Conservation (phyloP, 176 grass and related monocot genomes). For the Lolium perenne region DNA sequence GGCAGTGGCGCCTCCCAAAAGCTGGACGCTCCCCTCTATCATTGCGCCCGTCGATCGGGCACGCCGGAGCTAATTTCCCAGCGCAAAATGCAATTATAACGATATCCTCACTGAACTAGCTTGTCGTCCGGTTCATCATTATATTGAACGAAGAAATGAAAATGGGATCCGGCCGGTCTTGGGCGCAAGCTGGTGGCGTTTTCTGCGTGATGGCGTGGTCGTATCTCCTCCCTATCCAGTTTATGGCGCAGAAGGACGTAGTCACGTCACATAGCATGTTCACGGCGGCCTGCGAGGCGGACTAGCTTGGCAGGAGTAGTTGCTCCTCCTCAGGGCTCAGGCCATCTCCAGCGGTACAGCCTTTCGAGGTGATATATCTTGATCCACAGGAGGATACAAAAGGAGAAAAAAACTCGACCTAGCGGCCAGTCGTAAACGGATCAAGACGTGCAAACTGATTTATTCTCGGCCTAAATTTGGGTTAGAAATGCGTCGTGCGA, state of each 20-base stretch:
- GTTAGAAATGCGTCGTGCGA: too few relatives aligned
- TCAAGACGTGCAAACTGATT: too few relatives aligned
- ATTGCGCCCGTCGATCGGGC: neutral
- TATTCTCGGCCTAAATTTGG: too few relatives aligned
- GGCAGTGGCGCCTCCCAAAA: neutral
- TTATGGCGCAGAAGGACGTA: neutral
- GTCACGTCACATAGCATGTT: neutral
- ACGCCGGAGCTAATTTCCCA: neutral
- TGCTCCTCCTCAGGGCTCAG: too few relatives aligned
- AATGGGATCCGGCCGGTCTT: neutral
- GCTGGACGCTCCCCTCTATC: constrained; percentile 23
- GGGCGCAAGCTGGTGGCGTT: neutral
- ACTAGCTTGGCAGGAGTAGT: too few relatives aligned
- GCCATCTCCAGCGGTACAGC: too few relatives aligned
- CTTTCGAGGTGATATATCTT: too few relatives aligned
- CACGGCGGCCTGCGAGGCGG: too few relatives aligned
- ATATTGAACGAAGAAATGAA: too few relatives aligned
- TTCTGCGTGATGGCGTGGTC: neutral
- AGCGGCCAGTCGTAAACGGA: too few relatives aligned
- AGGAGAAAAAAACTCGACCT: too few relatives aligned
- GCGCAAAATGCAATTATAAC: neutral
- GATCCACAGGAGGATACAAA: too few relatives aligned
- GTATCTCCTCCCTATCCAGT: neutral
- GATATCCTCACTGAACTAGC: neutral
- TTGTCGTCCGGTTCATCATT: neutral